Conservation (phyloP, 2,329 filamentous ascomycete genomes). For the Colletotrichum sansevieriae region DNA sequence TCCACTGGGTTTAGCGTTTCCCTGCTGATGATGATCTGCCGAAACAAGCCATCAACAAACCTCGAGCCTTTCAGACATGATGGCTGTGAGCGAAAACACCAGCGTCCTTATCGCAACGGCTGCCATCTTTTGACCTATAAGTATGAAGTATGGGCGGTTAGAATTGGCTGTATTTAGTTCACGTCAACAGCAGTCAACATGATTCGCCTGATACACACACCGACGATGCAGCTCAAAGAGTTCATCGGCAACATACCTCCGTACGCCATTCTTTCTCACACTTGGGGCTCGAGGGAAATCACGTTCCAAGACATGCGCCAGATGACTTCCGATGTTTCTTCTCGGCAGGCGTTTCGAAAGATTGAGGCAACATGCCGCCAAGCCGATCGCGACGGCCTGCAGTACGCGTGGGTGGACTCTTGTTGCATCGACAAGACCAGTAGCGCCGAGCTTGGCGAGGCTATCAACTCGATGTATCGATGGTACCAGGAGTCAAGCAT, state of each 20-base stretch:
- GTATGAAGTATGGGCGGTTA: too few relatives aligned
- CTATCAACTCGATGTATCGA: conserved; percentile 47
- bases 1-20: too few relatives aligned
- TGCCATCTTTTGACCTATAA: too few relatives aligned
- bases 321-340: background rate
- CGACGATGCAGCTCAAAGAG: conserved; percentile 25
- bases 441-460: conserved; percentile 49
- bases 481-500: conserved; percentile 52
- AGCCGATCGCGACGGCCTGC: conserved; percentile 31
- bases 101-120: too few relatives aligned
- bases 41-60: too few relatives aligned
- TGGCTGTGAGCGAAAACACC: too few relatives aligned
- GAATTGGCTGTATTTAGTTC: too few relatives aligned
- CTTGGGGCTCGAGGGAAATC: conserved; percentile 10
- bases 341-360: conserved; percentile 8
- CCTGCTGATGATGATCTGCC: too few relatives aligned
- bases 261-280: conserved; percentile 10
- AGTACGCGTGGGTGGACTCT: conserved; percentile 54
- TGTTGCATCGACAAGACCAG: conserved; percentile 53
- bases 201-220: conserved; percentile 26
- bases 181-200: background rate
- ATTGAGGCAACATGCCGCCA: background rate
- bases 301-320: background rate
- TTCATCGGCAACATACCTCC: conserved; percentile 22
- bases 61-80: too few relatives aligned